Evolutionary conservation across 179 eudicot species (phyloP), one percentile per base, ranked within the genome.

Genomic region (Spinacia oleracea): DNA sequence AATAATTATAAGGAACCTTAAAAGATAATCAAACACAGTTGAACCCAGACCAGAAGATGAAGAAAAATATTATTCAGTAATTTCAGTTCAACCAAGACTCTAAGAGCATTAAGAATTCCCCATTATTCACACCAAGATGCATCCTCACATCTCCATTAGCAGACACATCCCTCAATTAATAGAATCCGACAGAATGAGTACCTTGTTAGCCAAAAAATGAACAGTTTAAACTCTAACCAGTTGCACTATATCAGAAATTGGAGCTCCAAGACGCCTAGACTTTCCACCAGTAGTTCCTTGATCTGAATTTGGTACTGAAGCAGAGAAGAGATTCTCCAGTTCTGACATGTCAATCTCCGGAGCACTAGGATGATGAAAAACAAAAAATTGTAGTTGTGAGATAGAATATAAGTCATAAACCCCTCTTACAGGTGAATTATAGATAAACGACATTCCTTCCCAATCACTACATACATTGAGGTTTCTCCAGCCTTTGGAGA

Each of bases 281-380:
- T 87, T 90, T 58, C 87, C 88, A 75, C 88, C 83, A 73, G 81
- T 48, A 73, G 62, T 14, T 80, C 91, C 87, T 73, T 74, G 83
- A 62, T 81, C 87, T 72, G 91, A 68, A 83, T 76, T 88, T 72
- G 96, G 89, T 81, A 75, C 89, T 71, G 85, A 72, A 63, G 93
- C 88, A 77, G 97, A 90, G 81, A 94, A 94, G 63, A 92, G 91
- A 83, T 84, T 88, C 80, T 92, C 97, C 73, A 94, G 89, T 86
- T 94, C 98, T 79, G 92, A 86, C 80, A 91, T 86, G 84, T 94
- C 98, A 84, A 94, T 90, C 87, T 92, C 97, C 4, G 98, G 93
- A 71, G 96, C 89, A 83, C 98, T 94, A 76, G 32, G 40, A 80
- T 66, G 45, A 80, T 20, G 40, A 32, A 50, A 62, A 58, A 56